Conservation (phyloP, 768 basidiomycete species). For the Ephemerocybe angulata region DNA sequence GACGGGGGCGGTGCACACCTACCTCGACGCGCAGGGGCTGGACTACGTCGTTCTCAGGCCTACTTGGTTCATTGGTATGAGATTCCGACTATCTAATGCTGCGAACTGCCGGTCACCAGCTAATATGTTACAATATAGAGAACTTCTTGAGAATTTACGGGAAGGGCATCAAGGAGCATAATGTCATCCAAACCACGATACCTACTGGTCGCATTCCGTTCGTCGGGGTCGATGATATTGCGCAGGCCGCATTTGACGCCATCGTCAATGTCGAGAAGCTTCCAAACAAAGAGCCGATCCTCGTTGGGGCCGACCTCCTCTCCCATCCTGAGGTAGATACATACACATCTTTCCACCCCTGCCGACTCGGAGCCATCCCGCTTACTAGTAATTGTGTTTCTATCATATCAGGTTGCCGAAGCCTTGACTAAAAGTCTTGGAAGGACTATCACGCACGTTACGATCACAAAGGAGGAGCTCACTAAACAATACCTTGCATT, state of each 20-base stretch:
- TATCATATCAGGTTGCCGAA: constrained; percentile 19
- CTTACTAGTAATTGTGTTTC: background rate
- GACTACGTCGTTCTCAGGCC: constrained; percentile 34
- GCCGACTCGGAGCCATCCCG: too few relatives aligned
- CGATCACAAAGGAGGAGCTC: constrained; percentile 19
- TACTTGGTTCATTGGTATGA: constrained; percentile 35
- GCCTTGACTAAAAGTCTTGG: constrained; percentile 24
- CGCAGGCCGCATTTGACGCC: constrained; percentile 28
- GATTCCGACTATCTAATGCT: background rate
- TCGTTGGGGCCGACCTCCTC: constrained; percentile 31
- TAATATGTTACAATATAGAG: constrained; percentile 19
- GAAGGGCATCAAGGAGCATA: constrained; percentile 19
- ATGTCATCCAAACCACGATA: constrained; percentile 23
- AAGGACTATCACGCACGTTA: constrained; percentile 26
- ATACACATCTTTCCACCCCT: background rate
- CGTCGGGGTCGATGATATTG: constrained; percentile 31
- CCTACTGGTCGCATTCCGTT: constrained; percentile 26
- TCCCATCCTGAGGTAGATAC: constrained; percentile 28
- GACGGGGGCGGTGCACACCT: constrained; percentile 31
- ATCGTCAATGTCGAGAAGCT: constrained; percentile 21
- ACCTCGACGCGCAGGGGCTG: constrained; percentile 26
- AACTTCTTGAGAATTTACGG: constrained; percentile 24
- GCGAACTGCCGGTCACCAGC: background rate
- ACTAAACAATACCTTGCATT: constrained; percentile 10
- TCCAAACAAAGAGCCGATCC: constrained; percentile 21